phyloP scores from a whole-genome alignment of 345 rosid genomes.

The Lepidium africanum region DNA sequence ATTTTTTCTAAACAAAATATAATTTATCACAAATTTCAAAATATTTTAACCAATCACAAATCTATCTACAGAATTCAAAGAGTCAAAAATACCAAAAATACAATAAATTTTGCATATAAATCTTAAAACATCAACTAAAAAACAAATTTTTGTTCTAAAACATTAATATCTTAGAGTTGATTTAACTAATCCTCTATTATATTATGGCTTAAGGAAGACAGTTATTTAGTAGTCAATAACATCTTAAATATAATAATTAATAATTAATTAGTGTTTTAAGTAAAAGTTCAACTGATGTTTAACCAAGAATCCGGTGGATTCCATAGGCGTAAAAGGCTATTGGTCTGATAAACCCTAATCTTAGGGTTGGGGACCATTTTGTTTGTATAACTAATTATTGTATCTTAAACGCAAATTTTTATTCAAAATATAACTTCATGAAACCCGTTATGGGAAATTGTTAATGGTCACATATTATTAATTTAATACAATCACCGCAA shows the following conservation, averaged over 20 bases:
- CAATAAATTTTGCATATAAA: too few species aligned
- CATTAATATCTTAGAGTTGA: not conserved
- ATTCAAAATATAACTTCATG: not conserved
- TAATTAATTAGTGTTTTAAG: not conserved
- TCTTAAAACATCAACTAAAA: too few species aligned
- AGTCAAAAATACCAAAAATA: too few species aligned
- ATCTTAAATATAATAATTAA: not conserved
- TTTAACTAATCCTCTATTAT: not conserved
- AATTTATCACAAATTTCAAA: too few species aligned
- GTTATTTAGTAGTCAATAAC: conserved; percentile 9
- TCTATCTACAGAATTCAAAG: too few species aligned
- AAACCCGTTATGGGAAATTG: not conserved
- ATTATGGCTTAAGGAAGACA: not conserved
- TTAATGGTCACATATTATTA: not conserved
- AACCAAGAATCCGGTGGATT: conserved; percentile 20
- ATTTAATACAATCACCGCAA: too few species aligned
- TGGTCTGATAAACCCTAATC: not conserved
- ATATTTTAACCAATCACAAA: too few species aligned
- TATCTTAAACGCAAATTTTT: not conserved
- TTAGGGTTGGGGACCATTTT: conserved; percentile 21
- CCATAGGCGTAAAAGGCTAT: conserved; percentile 19
- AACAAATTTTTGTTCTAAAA: too few species aligned
- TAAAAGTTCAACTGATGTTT: not conserved
- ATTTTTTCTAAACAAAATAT: too few species aligned
- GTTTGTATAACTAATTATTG: not conserved